phyloP scores from a whole-genome alignment of 208 protist genomes.

The Trypanosoma melophagium region DNA sequence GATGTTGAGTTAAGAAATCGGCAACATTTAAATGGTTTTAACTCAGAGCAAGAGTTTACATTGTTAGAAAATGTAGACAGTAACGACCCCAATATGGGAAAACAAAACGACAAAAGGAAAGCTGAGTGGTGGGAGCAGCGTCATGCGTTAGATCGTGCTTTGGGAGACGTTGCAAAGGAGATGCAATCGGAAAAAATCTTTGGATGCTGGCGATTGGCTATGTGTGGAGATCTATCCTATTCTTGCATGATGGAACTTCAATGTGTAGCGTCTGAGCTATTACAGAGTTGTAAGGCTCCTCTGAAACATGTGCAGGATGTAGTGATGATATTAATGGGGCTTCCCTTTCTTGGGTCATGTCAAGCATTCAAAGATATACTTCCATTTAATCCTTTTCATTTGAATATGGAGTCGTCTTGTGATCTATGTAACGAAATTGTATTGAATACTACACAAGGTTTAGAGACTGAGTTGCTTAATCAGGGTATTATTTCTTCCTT shows the following conservation, averaged over 20 bases:
- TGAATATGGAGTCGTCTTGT: neutral
- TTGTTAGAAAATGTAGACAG: neutral
- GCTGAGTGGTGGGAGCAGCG: slow-evolving; percentile 26
- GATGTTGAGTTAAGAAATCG: slow-evolving; percentile 23
- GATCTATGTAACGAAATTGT: slow-evolving; percentile 19
- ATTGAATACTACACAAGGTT: slow-evolving; percentile 2
- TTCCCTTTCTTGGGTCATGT: slow-evolving; percentile 12
- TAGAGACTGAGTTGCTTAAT: slow-evolving; percentile 31
- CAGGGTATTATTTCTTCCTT: slow-evolving; percentile 7
- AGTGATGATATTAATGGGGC: slow-evolving; percentile 12
- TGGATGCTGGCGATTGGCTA: slow-evolving; percentile 32
- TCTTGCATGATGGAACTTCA: slow-evolving; percentile 18
- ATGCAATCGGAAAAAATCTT: slow-evolving; percentile 37
- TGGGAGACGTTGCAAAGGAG: slow-evolving; percentile 28
- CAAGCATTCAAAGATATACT: neutral
- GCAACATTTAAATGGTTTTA: slow-evolving; percentile 3
- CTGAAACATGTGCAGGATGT: slow-evolving; percentile 14
- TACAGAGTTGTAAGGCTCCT: slow-evolving; percentile 7
- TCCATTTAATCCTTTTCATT: slow-evolving; percentile 21
- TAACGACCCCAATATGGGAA: neutral
- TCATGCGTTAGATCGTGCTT: slow-evolving; percentile 15
- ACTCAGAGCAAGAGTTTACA: neutral
- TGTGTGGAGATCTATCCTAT: slow-evolving; percentile 38
- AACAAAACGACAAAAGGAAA: neutral
- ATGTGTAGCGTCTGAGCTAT: slow-evolving; percentile 22